phyloP scores from a whole-genome alignment of 257 asterid species.

The Solanum boliviense region DNA sequence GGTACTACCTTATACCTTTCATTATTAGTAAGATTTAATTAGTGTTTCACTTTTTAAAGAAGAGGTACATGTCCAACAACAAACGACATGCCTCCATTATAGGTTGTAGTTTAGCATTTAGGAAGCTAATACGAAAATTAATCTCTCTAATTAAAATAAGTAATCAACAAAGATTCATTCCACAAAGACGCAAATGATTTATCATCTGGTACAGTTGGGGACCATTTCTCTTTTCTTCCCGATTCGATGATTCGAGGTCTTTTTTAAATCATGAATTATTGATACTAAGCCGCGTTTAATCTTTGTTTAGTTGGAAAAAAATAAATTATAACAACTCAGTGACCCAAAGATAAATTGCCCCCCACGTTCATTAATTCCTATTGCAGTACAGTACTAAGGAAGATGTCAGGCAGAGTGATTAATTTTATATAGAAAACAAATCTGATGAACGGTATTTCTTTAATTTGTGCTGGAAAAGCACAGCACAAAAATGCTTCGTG shows the following conservation, averaged over 20 bases:
- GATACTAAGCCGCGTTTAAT: not conserved
- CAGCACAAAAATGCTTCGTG: slow-evolving; percentile 18
- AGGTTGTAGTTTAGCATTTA: slow-evolving; percentile 25
- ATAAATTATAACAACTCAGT: not conserved
- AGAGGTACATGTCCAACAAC: slow-evolving; percentile 72
- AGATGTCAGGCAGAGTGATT: not conserved
- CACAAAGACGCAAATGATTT: not conserved
- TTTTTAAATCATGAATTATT: slow-evolving; percentile 22
- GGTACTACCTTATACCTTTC: not conserved
- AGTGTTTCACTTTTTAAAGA: not conserved
- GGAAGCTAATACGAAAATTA: slow-evolving; percentile 16
- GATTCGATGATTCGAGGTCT: not conserved
- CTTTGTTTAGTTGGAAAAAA: not conserved
- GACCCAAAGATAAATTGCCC: not conserved
- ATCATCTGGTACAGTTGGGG: slow-evolving; percentile 18
- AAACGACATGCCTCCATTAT: slow-evolving; percentile 61
- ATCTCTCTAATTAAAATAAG: not conserved
- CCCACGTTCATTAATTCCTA: slow-evolving; percentile 2
- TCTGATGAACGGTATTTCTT: not conserved
- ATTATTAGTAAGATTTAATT: not conserved
- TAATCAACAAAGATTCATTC: not conserved
- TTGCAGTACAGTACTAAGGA: not conserved
- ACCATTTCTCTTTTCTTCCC: slow-evolving; percentile 14
- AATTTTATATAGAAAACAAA: not conserved
- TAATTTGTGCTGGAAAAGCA: slow-evolving; percentile 38